phyloP scores from a whole-genome alignment of 768 basidiomycete species.

The Trametes cingulata region DNA sequence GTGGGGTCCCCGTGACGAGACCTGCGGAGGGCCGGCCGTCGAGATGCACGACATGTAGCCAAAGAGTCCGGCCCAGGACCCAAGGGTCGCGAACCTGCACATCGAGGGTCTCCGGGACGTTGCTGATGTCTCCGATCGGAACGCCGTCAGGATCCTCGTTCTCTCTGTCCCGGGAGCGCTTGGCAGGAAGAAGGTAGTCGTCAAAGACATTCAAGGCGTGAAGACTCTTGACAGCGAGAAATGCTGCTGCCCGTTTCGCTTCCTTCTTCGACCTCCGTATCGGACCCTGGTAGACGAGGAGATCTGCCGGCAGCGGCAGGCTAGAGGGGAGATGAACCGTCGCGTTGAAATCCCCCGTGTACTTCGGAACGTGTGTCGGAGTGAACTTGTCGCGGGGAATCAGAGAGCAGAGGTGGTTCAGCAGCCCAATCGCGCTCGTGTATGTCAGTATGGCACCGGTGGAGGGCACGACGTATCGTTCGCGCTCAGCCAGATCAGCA shows the following conservation, averaged over 20 bases:
- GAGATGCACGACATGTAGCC: conserved; percentile 62
- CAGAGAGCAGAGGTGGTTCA: conserved; percentile 76
- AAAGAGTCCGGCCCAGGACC: conserved; percentile 55
- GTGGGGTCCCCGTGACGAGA: conserved; percentile 63
- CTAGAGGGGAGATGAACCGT: conserved; percentile 66
- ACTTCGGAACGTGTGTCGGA: conserved; percentile 57
- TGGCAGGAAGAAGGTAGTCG: conserved; percentile 76
- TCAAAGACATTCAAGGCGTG: conserved; percentile 76
- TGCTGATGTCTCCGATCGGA: conserved; percentile 42
- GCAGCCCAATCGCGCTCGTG: conserved; percentile 67
- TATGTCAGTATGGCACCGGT: conserved; percentile 83
- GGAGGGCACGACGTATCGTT: conserved; percentile 68
- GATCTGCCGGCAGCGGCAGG: conserved; percentile 56
- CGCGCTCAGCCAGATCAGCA: conserved; percentile 61
- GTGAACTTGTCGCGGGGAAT: conserved; percentile 76
- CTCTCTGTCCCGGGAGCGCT: conserved; percentile 48
- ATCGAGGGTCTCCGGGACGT: conserved; percentile 56
- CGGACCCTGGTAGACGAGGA: conserved; percentile 63
- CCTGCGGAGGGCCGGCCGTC: conserved; percentile 55
- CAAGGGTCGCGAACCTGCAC: conserved; percentile 68
- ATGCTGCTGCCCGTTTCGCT: conserved; percentile 82
- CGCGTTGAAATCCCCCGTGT: conserved; percentile 56
- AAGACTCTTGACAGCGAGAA: conserved; percentile 70
- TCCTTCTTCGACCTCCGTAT: conserved; percentile 67
- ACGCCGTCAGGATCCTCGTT: conserved; percentile 57